These are phyloP conservation scores for Calonectria pseudoturangicola DNA, from an alignment of 2,329 filamentous ascomycete genomes.

Conservation along the genomic window DNA sequence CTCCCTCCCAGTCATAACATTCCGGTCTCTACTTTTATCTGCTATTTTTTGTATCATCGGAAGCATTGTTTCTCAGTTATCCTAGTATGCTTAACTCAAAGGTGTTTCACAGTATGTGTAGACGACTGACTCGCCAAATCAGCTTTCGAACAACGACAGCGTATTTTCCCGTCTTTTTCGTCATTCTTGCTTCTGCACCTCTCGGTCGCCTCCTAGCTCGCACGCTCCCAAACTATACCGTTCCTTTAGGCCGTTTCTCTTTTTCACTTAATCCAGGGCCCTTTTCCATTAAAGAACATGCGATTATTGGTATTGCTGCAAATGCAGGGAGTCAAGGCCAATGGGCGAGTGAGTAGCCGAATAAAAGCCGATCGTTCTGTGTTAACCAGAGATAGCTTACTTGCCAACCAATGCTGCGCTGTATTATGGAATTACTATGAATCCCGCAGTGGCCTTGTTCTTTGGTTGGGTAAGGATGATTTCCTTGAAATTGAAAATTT, in stretches of 20 bases:
- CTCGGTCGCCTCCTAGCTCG: constrained; percentile 71
- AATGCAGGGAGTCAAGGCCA: constrained; percentile 72
- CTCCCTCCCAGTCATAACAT: constrained; percentile 73
- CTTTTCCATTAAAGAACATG: constrained; percentile 75
- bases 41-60: constrained; percentile 74
- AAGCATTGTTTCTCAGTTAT: constrained; percentile 73
- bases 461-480: constrained; percentile 21
- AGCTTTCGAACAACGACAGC: constrained; percentile 72
- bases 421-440: constrained; percentile 31
- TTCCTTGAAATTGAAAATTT: too few relatives aligned
- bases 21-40: constrained; percentile 75
- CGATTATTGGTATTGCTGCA: constrained; percentile 72
- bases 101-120: too few relatives aligned
- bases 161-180: constrained; percentile 77
- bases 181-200: constrained; percentile 75
- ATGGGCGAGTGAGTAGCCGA: constrained; percentile 72
- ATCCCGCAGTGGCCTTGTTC: constrained; percentile 22
- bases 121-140: constrained; percentile 62
- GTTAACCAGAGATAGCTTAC: constrained; percentile 66
- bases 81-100: constrained; percentile 12
- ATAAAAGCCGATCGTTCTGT: constrained; percentile 25
- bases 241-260: constrained; percentile 68
- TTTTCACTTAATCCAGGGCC: constrained; percentile 75
- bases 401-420: constrained; percentile 71
- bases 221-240: constrained; percentile 67